Evolutionary conservation across 345 rosid genomes (phyloP), one percentile per base, ranked within the genome.

Genomic region (Eutrema heterophyllum): DNA sequence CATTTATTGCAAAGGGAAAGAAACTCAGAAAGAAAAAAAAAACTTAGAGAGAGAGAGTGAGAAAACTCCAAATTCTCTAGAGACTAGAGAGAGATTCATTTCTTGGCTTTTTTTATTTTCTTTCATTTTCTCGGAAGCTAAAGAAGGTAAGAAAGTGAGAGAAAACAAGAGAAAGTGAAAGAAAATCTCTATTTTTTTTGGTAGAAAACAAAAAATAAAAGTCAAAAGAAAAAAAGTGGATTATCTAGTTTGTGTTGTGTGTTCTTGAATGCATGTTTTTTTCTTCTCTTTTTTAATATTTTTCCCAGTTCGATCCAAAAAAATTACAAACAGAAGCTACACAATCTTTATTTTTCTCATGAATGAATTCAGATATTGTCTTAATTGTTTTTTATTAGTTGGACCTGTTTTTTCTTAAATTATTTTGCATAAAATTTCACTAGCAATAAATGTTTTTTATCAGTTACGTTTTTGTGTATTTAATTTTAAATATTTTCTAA

Each of bases 1-100:
- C 71, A 85, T 84, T 89, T 86, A 86, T 86, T 75, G 81, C 85
- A 16, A 44, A 56, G 18, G 54, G 55, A 35, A 21, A 51, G 7
- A 73, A 70, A 58, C 35, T 52, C 44, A 55, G 70, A 45, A 10
- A 27, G 38, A 30, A 50, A 49, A 71, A 49, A 64, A 39, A 41
- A 68, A 35, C 16, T 65, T n/a, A 65, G 54, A 56, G 48, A 57
- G 55, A 36, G 46, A 48, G 48, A 58, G 56, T 50, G 43, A 35
- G 48, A 64, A 51, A 76, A 33, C 73, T 33, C 73, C n/a, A 64
- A 73, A 81, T 54, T 32, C 61, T 73, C 56, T 67, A 12, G 71
- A 57, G 59, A 64, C 18, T 44, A 49, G 26, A 41, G 75, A 72
- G 75, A 71, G 45, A 40, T 21, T 48, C 54, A 13, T 75, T 75